phyloP scores from a whole-genome alignment of 441 rosid species.

The Erodium texanum region DNA sequence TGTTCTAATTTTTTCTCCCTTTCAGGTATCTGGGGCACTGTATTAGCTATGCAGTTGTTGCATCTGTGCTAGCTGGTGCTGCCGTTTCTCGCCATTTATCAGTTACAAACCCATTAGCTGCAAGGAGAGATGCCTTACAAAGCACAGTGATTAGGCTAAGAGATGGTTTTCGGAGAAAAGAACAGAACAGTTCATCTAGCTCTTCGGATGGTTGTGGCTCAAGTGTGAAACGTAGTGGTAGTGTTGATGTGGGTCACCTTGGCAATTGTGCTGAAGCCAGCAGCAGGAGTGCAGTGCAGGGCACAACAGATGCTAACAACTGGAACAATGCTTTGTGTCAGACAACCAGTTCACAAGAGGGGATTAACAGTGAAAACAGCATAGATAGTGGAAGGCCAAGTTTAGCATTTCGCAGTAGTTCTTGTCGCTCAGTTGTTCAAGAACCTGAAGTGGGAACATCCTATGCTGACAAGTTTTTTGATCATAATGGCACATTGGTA shows the following conservation, averaged over 20 bases:
- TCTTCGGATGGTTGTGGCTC: slow-evolving; percentile 99
- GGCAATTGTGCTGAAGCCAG: slow-evolving; percentile 57
- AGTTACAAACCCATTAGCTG: slow-evolving; percentile 82
- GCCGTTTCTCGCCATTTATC: slow-evolving; percentile 95
- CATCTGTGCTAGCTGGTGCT: slow-evolving; percentile 92
- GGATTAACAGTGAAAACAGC: slow-evolving; percentile 85
- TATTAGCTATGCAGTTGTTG: slow-evolving; percentile 92
- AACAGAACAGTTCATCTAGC: slow-evolving; percentile 83
- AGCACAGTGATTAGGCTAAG: slow-evolving; percentile 95
- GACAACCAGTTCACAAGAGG: slow-evolving; percentile 74
- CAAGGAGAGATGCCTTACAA: slow-evolving; percentile 95
- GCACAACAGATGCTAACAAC: slow-evolving; percentile 42
- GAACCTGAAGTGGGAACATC: slow-evolving; percentile 77
- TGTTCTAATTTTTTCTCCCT: slow-evolving; percentile 18
- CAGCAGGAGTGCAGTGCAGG: slow-evolving; percentile 39
- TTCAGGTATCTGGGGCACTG: slow-evolving; percentile 99
- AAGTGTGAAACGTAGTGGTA: slow-evolving; percentile 89
- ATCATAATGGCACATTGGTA: slow-evolving; percentile 48
- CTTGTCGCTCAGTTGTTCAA: slow-evolving; percentile 80
- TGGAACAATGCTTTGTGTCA: slow-evolving; percentile 57
- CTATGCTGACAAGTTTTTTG: slow-evolving; percentile 53
- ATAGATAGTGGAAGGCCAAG: slow-evolving; percentile 98
- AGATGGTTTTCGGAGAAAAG: slow-evolving; percentile 96
- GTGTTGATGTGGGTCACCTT: slow-evolving; percentile 73
- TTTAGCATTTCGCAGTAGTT: slow-evolving; percentile 77